These are phyloP conservation scores for Beauveria sp. DNA, from an alignment of 2,329 filamentous ascomycete genomes.

Conservation along the genomic window DNA sequence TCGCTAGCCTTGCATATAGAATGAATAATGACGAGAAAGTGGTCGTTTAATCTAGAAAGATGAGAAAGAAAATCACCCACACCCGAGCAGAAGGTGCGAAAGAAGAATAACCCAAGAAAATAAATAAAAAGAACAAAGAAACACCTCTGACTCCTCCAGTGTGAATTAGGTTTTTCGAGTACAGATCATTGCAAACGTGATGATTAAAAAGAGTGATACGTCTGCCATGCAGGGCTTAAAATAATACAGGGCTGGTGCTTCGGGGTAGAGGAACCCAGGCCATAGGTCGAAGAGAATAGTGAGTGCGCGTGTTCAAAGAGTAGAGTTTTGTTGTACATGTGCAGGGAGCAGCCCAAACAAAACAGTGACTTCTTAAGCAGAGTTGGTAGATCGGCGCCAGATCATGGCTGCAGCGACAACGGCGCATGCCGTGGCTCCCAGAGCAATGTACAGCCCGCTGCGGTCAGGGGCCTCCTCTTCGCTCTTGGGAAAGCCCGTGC, in stretches of 20 bases:
- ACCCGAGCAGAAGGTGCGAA: not conserved
- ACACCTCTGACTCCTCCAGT: slow-evolving; percentile 7
- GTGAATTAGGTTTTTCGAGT: not conserved
- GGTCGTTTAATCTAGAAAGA: not conserved
- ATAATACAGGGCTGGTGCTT: not conserved
- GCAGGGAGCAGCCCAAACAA: not conserved
- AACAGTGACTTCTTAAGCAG: slow-evolving; percentile 20
- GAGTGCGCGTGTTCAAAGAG: slow-evolving; percentile 4
- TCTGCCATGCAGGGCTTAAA: slow-evolving; percentile 3
- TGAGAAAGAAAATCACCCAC: not conserved
- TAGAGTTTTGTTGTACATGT: slow-evolving; percentile 4
- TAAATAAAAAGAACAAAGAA: not conserved
- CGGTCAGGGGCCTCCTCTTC: slow-evolving; percentile 81
- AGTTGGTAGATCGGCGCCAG: slow-evolving; percentile 51
- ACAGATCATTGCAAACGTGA: slow-evolving; percentile 10
- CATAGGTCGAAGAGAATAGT: not conserved
- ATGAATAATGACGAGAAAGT: not conserved
- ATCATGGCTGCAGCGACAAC: slow-evolving; percentile 58
- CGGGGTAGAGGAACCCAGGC: not conserved
- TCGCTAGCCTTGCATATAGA: not conserved
- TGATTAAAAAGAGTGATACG: slow-evolving; percentile 7
- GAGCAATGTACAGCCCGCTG: slow-evolving; percentile 76
- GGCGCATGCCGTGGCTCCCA: slow-evolving; percentile 64
- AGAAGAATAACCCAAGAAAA: not conserved
- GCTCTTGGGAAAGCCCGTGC: slow-evolving; percentile 78